Evolutionary conservation across 2,329 filamentous ascomycete species (phyloP).

Genomic region (Emergomyces pasteurianus): DNA sequence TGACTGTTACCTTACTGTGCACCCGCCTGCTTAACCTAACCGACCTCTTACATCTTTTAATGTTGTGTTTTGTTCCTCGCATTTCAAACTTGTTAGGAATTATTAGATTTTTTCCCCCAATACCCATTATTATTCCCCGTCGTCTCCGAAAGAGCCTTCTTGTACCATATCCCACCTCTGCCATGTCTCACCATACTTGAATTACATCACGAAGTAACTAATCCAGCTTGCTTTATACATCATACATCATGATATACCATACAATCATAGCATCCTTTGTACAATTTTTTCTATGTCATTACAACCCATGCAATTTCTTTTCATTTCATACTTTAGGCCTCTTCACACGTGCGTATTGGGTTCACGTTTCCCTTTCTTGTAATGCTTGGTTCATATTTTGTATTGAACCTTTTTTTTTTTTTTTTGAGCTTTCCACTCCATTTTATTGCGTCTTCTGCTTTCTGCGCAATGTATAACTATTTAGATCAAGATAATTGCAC

Average conservation of each 20-base stretch:
- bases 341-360: no score
- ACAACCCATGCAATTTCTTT: neutral
- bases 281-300: neutral
- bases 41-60: neutral
- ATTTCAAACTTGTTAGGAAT: neutral
- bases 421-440: neutral
- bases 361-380: neutral
- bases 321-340: neutral
- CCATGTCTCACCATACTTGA: neutral
- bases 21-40: neutral
- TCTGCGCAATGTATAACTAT: neutral
- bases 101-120: neutral
- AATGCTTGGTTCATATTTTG: neutral
- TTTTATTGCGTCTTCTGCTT: neutral
- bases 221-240: neutral
- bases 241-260: neutral
- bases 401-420: neutral
- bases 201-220: neutral
- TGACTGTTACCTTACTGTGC: neutral
- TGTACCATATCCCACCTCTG: neutral
- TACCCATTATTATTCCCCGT: no score
- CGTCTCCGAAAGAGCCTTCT: no score
- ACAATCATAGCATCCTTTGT: neutral
- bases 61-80: neutral
- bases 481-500: neutral